Base-by-base conservation (phyloP, 1,284 basidiomycete species). In the Xanthoconium separans region DNA sequence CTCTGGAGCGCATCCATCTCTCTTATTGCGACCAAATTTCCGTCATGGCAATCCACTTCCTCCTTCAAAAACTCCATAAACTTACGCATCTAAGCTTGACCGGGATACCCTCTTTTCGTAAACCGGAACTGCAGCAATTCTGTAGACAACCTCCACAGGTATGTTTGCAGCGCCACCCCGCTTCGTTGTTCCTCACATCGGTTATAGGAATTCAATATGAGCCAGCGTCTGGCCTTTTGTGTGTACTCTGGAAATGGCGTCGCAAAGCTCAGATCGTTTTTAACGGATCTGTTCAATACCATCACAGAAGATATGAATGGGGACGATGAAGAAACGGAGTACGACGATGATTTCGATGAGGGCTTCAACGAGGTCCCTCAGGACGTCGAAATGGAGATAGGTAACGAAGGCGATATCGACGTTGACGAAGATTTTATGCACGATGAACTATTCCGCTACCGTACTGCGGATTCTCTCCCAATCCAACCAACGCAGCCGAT, bases 21-120 rank as follows among this genome's bases (percentile, higher is more conserved):
- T 97, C 94, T 2, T 99, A 98, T 70, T 99, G 97, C 73, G 93
- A 98, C 66, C 93, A 97, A 63, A 90, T 99, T 57, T 86, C 90
- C 6, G 91, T 98, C 58, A 83, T 89, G 70, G 95, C 95, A 13
- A 85, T 99, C 48, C 91, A 96, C 63, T 93, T 89, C 72, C 81
- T 99, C 37, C 80, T 99, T 46, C 89, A 93, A 69, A 85, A 90
- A 63, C 80, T 99, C 18, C 83, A 85, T 60, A 91, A 93, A 59
- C 77, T 99, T 36, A 98, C 93, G 4, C 97, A 99, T 73, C 79
- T 99, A 44, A 97, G 93, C 70, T 75, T 99, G 60, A 98, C 97
- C 12, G 97, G 96, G n/a, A 90, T 99, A 30, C 87, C 89, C 8
- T 87, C 93, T 2, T 99, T 99, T 76, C 84, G 89, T 47, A 82